Evolutionary conservation across 495 filamentous ascomycete genomes (phyloP), one percentile per base, ranked within the genome.

Genomic region (Usnea hakonensis): DNA sequence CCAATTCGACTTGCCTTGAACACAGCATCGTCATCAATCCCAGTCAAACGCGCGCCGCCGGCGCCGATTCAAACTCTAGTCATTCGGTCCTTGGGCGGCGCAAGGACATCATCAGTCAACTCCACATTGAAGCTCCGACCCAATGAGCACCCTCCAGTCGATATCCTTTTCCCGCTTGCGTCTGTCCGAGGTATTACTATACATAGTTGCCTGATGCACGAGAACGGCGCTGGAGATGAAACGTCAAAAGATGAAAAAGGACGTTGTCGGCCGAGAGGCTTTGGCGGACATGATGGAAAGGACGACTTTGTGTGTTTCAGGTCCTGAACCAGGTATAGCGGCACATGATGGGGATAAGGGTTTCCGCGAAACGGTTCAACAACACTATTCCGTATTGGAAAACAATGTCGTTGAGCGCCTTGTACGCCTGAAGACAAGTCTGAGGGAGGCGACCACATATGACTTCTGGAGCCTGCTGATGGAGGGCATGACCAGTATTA

Each of bases 381-480:
- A 71, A 61, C 77, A 82, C 68, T 84, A 80, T 61, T 72, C 78
- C 16, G 71, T 71, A 14, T 71, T 75, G 23, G 85, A 90, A 65
- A 85, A 77, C 68, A 76, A 81, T 72, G 86, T 85, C 26, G 78
- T 83, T 23, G 85, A 90, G 67, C 72, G 78, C 23, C 72, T 90
- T 44, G 78, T 89, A 10, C 70, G 76, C 33, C 77, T 91, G 50
- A 91, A 91, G 69, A 75, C 76, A 61, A 75, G 72, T 26, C 73
- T 91, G 40, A 77, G 77, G 41, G 73, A 73, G 35, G 73, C 83
- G 43, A 77, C 81, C 33, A 79, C 81, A 5, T 81, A 84, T 54
- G 78, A 82, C 43, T 90, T 91, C 70, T 91, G 87, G 87, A 76
- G 75, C 62, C 71, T 81, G 43, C 69, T 90, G 41, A 83, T 89